These are phyloP conservation scores for Lentinula novae-zelandiae DNA, from an alignment of 1,284 basidiomycete genomes.

Conservation along the genomic window DNA sequence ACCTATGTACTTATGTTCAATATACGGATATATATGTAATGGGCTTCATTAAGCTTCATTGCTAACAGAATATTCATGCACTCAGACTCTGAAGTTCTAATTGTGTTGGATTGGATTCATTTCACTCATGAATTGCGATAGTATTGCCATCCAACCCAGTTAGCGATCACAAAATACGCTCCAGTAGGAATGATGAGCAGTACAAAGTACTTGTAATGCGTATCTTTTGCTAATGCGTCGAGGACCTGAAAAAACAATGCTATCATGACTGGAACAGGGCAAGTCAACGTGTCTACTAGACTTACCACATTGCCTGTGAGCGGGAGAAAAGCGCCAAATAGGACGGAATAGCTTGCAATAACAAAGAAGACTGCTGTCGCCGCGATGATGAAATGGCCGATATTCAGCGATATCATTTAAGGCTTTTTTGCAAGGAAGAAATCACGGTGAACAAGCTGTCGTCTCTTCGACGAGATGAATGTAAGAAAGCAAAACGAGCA, in stretches of 20 bases:
- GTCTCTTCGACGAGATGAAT: no score
- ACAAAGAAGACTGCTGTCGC: conserved; percentile 50
- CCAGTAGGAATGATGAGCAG: conserved; percentile 78
- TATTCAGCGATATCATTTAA: conserved; percentile 21
- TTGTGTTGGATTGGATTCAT: background rate
- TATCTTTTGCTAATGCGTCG: conserved; percentile 62
- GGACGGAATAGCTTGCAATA: conserved; percentile 56
- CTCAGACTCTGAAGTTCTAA: no score
- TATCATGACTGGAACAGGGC: background rate
- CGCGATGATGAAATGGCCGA: conserved; percentile 48
- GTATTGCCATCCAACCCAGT: conserved; percentile 97
- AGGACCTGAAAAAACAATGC: conserved; percentile 42
- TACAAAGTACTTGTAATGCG: conserved; percentile 86
- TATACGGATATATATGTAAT: no score
- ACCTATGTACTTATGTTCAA: background rate
- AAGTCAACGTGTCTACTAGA: background rate
- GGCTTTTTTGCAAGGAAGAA: no score
- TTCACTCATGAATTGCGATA: conserved; percentile 72
- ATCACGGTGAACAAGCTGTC: no score
- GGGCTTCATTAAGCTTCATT: no score
- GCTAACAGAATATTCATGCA: no score
- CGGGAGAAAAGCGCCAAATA: conserved; percentile 64
- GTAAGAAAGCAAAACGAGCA: no score
- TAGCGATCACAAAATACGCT: conserved; percentile 89
- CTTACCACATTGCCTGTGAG: conserved; percentile 47